A percentile compares a stretch with the other conserved stretches of the same genome.
Evolutionary conservation across 208 protist genomes (phyloP).

Genomic region (Leishmania tarentolae): DNA sequence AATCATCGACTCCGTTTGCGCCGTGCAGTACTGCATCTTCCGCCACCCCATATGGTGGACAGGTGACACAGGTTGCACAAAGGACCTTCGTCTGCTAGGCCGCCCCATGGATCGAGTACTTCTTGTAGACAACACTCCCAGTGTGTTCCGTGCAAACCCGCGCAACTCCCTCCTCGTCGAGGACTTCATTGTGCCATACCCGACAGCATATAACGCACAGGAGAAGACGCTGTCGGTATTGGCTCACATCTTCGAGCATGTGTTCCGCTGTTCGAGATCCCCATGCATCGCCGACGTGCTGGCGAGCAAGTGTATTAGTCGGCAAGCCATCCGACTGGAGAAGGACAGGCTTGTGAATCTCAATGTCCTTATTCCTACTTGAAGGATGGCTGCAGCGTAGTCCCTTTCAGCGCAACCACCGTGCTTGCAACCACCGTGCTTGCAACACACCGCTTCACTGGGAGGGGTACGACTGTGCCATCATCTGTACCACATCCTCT

Average conservation of each 20-base stretch:
- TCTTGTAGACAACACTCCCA: conserved; percentile 86
- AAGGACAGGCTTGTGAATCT: conserved; percentile 21
- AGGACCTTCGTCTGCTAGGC: conserved; percentile 84
- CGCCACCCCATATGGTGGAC: conserved; percentile 74
- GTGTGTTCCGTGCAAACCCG: conserved; percentile 80
- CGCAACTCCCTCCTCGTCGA: conserved; percentile 69
- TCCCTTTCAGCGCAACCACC: neutral
- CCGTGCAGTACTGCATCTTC: conserved; percentile 73
- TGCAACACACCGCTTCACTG: neutral
- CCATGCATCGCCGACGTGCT: conserved; percentile 34
- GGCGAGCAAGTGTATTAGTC: conserved; percentile 35
- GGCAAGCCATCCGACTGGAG: conserved; percentile 28
- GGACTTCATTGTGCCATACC: conserved; percentile 59
- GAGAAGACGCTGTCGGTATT: conserved; percentile 38
- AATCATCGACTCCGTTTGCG: conserved; percentile 62
- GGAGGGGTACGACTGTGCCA: neutral
- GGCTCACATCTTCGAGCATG: conserved; percentile 47
- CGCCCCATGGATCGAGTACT: conserved; percentile 76
- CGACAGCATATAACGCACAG: conserved; percentile 24
- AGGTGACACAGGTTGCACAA: conserved; percentile 67
- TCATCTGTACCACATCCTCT: neutral
- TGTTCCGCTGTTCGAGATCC: conserved; percentile 26
- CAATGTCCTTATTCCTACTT: conserved; percentile 24
- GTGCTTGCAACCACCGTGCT: neutral
- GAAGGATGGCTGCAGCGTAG: neutral